Conservation (phyloP, 2,329 filamentous ascomycete genomes). For the Chalara sp. region DNA sequence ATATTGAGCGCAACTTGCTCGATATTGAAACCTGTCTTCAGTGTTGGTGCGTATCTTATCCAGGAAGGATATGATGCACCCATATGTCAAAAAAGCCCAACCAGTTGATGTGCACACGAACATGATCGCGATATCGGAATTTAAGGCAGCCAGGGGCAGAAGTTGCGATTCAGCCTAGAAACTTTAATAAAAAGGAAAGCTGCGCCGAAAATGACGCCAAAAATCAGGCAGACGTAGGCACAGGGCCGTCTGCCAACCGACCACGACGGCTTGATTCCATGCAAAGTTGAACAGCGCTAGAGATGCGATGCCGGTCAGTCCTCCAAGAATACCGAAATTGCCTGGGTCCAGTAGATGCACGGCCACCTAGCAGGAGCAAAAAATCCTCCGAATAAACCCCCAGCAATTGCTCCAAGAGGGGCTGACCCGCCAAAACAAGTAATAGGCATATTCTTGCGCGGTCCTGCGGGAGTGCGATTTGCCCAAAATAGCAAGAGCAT, state of each 20-base stretch:
- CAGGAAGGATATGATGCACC: no score
- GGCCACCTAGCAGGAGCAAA: slow-evolving; percentile 40
- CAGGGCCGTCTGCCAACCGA: slow-evolving; percentile 10
- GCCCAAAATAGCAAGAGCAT: slow-evolving; percentile 56
- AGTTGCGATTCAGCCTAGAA: slow-evolving; percentile 11
- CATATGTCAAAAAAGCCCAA: no score
- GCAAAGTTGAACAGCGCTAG: slow-evolving; percentile 60
- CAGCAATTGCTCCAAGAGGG: slow-evolving; percentile 37
- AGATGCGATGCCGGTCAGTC: slow-evolving; percentile 40
- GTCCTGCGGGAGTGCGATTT: slow-evolving; percentile 44
- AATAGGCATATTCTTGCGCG: slow-evolving; percentile 54
- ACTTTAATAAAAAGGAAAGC: slow-evolving; percentile 46
- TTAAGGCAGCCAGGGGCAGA: no score
- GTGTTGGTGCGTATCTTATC: no score
- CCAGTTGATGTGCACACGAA: no score
- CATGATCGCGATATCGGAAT: no score
- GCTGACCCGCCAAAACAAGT: slow-evolving; percentile 37
- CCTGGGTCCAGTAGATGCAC: slow-evolving; percentile 41
- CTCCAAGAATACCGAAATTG: slow-evolving; percentile 29
- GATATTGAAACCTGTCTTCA: no score
- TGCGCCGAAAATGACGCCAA: slow-evolving; percentile 40
- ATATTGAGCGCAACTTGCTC: no score
- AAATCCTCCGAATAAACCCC: slow-evolving; percentile 13
- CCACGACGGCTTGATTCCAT: slow-evolving; percentile 54
- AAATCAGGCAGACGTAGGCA: slow-evolving; percentile 26